A percentile compares a stretch with the other conserved stretches of the same genome.
Conservation (phyloP, 2,329 filamentous ascomycete species). For the Monosporascus cannonballus region DNA sequence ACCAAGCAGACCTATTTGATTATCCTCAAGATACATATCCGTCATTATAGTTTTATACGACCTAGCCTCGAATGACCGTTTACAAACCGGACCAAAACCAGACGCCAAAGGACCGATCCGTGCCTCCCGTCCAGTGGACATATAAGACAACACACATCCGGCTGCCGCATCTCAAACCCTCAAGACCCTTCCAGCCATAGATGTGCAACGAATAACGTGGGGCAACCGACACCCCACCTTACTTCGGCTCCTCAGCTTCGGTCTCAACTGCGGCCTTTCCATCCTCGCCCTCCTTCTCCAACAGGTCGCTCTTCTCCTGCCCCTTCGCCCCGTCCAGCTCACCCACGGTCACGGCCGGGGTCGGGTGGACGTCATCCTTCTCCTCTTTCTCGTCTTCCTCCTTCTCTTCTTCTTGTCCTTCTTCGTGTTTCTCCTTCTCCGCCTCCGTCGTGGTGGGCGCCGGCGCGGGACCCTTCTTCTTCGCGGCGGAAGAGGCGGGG, state of each 20-base stretch:
- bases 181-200: background rate
- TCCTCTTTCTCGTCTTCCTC: slow-evolving; percentile 6
- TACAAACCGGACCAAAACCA: too few species aligned
- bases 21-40: too few species aligned
- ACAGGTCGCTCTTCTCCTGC: slow-evolving; percentile 22
- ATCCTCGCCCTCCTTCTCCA: slow-evolving; percentile 24
- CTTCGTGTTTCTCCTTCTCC: slow-evolving; percentile 8
- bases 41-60: too few species aligned
- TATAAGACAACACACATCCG: slow-evolving; percentile 1
- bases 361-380: slow-evolving; percentile 6
- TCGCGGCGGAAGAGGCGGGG: slow-evolving; percentile 21
- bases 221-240: background rate
- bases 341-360: slow-evolving; percentile 17
- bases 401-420: slow-evolving; percentile 10
- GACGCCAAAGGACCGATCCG: too few species aligned
- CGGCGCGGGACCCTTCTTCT: slow-evolving; percentile 9
- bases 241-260: slow-evolving; percentile 1
- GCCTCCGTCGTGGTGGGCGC: slow-evolving; percentile 6
- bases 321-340: slow-evolving; percentile 15
- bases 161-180: slow-evolving; percentile 3
- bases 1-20: too few species aligned
- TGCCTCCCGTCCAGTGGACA: too few species aligned
- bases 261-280: slow-evolving; percentile 6
- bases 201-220: background rate
- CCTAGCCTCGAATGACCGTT: too few species aligned